phyloP scores from a whole-genome alignment of 371 early-diverging fungal species.

The Parasitella parasitica region DNA sequence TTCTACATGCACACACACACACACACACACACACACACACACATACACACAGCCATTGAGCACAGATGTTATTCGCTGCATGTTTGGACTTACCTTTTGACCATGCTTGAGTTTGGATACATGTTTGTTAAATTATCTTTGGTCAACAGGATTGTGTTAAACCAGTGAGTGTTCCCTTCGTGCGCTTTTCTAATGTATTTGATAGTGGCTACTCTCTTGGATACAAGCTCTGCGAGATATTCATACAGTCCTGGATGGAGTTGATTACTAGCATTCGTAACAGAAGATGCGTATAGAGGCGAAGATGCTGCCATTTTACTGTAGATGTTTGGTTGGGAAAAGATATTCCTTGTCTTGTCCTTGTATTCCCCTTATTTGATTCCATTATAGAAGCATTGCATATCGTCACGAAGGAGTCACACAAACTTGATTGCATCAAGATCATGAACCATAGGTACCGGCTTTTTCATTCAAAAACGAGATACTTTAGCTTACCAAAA shows the following conservation, averaged over 20 bases:
- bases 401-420: background rate
- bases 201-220: constrained; percentile 67
- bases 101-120: constrained; percentile 45
- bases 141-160: constrained; percentile 60
- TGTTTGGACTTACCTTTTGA: constrained; percentile 28
- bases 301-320: constrained; percentile 16
- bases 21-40: too few species aligned
- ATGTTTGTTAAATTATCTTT: constrained; percentile 45
- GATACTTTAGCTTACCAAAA: too few species aligned
- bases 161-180: constrained; percentile 59
- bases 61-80: constrained; percentile 1
- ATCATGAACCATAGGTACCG: too few species aligned
- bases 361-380: background rate
- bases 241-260: constrained; percentile 44
- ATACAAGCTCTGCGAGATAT: constrained; percentile 58
- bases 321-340: background rate
- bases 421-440: background rate
- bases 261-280: background rate
- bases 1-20: constrained; percentile 22
- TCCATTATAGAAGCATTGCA: background rate
- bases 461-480: too few species aligned
- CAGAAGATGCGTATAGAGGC: constrained; percentile 14
- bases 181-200: constrained; percentile 60
- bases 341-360: background rate
- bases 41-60: background rate